These are phyloP conservation scores for Trametes sanguinea DNA, from an alignment of 768 basidiomycete species.

Conservation along the genomic window DNA sequence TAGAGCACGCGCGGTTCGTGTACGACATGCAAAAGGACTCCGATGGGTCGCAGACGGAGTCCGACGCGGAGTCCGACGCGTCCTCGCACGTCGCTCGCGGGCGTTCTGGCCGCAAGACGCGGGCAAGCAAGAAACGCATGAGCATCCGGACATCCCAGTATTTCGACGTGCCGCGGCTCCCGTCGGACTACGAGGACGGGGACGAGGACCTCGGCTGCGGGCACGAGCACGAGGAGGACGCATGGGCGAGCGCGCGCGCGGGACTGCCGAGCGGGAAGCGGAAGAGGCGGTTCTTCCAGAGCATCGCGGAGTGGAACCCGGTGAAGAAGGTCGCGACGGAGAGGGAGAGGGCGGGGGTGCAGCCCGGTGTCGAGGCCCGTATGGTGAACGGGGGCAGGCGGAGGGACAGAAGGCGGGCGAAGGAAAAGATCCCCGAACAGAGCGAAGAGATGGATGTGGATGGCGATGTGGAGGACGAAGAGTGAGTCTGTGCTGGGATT, in stretches of 20 bases:
- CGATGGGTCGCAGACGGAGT: slow-evolving; percentile 30
- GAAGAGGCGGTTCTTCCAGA: slow-evolving; percentile 63
- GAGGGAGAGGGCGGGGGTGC: slow-evolving; percentile 20
- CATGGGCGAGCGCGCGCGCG: slow-evolving; percentile 2
- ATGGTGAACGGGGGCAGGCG: slow-evolving; percentile 14
- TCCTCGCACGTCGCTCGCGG: slow-evolving; percentile 25
- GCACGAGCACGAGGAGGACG: slow-evolving; percentile 28
- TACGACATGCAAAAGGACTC: slow-evolving; percentile 38
- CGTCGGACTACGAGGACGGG: slow-evolving; percentile 14
- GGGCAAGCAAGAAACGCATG: slow-evolving; percentile 56
- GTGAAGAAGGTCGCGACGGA: slow-evolving; percentile 23
- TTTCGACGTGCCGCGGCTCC: slow-evolving; percentile 48
- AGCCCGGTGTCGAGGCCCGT: slow-evolving; percentile 22
- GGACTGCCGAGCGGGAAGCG: slow-evolving; percentile 20
- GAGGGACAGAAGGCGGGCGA: slow-evolving; percentile 16
- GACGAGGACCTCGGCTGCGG: slow-evolving; percentile 42
- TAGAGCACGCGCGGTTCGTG: slow-evolving; percentile 69
- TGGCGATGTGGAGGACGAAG: slow-evolving; percentile 14
- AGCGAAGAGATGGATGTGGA: slow-evolving; percentile 12
- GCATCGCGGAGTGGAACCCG: slow-evolving; percentile 41
- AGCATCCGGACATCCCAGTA: slow-evolving; percentile 65
- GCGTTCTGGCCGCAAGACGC: slow-evolving; percentile 28
- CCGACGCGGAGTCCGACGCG: slow-evolving; percentile 41
- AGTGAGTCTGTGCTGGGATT: neutral
- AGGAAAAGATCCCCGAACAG: slow-evolving; percentile 26